phyloP scores from a whole-genome alignment of 208 protist genomes.

The Crithidia bombi region DNA sequence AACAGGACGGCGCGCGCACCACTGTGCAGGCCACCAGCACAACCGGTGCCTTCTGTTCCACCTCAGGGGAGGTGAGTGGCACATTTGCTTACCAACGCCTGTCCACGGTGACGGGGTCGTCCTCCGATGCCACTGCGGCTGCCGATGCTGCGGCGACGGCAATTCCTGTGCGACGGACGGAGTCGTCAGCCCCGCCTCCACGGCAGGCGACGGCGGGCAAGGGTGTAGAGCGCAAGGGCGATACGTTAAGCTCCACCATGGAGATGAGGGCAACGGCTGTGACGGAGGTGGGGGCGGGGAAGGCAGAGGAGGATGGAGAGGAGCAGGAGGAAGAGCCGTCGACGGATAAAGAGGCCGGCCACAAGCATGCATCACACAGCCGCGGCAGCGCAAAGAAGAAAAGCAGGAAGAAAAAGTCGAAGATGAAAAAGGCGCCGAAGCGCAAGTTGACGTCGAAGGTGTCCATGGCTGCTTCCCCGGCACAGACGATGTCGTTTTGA shows the following conservation, averaged over 20 bases:
- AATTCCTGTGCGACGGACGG: neutral
- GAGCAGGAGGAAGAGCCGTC: constrained; percentile 15
- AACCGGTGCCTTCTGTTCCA: constrained; percentile 34
- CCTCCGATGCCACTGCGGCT: neutral
- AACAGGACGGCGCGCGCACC: constrained; percentile 19
- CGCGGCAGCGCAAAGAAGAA: constrained; percentile 24
- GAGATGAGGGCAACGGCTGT: constrained; percentile 10
- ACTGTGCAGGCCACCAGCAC: constrained; percentile 20
- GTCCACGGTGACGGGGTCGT: constrained; percentile 9
- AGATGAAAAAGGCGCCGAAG: constrained; percentile 23
- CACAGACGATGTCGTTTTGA: constrained; percentile 26
- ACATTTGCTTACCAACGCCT: constrained; percentile 26
- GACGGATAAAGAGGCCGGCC: neutral
- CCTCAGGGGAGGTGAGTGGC: constrained; percentile 27
- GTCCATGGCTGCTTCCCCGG: neutral
- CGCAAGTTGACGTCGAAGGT: constrained; percentile 17
- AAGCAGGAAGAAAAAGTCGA: constrained; percentile 31
- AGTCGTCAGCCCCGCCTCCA: neutral
- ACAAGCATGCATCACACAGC: neutral
- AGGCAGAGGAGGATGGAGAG: neutral
- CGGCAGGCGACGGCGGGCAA: neutral
- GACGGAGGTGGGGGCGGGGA: neutral
- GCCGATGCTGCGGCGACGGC: neutral
- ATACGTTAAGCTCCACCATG: neutral
- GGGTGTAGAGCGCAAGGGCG: no score